Evolutionary conservation across 305 asterid species (phyloP), one percentile per base, ranked within the genome.

Genomic region (Euphrasia arctica): DNA sequence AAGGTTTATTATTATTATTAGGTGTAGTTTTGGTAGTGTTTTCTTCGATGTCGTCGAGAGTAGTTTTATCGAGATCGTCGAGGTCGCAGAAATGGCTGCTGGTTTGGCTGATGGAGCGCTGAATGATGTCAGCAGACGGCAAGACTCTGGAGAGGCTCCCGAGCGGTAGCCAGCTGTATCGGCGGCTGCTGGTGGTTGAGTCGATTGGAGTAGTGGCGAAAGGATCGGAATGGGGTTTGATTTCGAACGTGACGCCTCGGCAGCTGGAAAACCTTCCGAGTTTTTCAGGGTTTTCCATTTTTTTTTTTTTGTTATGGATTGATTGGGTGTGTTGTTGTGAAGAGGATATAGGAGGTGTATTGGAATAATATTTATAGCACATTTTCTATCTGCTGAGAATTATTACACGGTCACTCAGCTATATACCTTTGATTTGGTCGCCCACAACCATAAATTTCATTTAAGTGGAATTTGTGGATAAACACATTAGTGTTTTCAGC

Each of bases 11-110:
- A 4, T n/a, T 48, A 9, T 11, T 15, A 13, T 13, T n/a, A 77
- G 0, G 58, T 71, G 65, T 76, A 79, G 22, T 18, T 18, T 18
- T 18, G 1, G 22, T 18, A 18, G 22, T 18, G 22, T 18, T 18
- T 71, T 76, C 85, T 60, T 76, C 85, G 10, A 77, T 71, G 62
- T 72, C 75, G 22, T 71, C 74, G 0, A 80, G 78, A 39, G 66
- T 18, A 18, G 22, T 18, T 18, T 18, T 54, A 14, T 65, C 78
- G 36, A 3, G 42, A 1, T 59, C 76, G 0, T 62, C 76, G 13
- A 77, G 70, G 13, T 80, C 85, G 59, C 85, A 80, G 60, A 77
- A 80, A 70, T 80, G 85, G 71, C 80, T 80, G 62, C 82, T 80
- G 61, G 69, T 52, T 11, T 71, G 65, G 77, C 85, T 77, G 58